phyloP scores from a whole-genome alignment of 768 basidiomycete genomes.

The Serendipita sp. region DNA sequence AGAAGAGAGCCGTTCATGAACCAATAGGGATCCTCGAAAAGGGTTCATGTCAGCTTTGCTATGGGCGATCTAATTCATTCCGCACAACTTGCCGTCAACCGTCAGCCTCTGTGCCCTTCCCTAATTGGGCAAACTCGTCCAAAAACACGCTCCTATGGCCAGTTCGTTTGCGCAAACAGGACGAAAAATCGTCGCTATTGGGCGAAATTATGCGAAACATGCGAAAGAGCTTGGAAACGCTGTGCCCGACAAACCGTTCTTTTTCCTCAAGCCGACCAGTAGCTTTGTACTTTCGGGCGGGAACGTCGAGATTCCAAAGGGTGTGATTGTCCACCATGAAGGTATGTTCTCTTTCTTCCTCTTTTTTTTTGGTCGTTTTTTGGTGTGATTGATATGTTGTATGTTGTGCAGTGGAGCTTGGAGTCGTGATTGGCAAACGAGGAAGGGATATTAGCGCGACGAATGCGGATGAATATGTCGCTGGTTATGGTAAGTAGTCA shows the following conservation, averaged over 20 bases:
- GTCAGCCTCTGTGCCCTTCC: background rate
- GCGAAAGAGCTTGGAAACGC: slow-evolving; percentile 84
- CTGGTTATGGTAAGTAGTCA: slow-evolving; percentile 63
- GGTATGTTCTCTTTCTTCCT: slow-evolving; percentile 27
- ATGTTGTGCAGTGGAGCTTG: slow-evolving; percentile 64
- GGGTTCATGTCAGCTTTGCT: too few species aligned
- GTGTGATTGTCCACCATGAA: slow-evolving; percentile 80
- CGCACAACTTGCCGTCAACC: background rate
- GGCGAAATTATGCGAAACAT: slow-evolving; percentile 84
- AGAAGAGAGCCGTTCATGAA: too few species aligned
- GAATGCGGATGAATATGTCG: slow-evolving; percentile 61
- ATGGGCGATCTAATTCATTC: background rate
- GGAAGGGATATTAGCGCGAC: slow-evolving; percentile 67
- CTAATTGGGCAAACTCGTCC: background rate
- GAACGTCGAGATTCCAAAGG: slow-evolving; percentile 68
- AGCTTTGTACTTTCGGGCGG: slow-evolving; percentile 70
- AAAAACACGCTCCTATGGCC: background rate
- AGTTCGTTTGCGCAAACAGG: slow-evolving; percentile 21
- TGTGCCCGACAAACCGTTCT: slow-evolving; percentile 87
- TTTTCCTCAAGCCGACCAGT: slow-evolving; percentile 94
- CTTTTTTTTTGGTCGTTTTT: too few species aligned
- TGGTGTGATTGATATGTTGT: background rate
- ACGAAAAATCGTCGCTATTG: slow-evolving; percentile 67
- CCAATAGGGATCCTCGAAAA: too few species aligned
- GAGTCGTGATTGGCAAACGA: slow-evolving; percentile 80